Conservation (phyloP, 768 basidiomycete species). For the Suillus alpinus region DNA sequence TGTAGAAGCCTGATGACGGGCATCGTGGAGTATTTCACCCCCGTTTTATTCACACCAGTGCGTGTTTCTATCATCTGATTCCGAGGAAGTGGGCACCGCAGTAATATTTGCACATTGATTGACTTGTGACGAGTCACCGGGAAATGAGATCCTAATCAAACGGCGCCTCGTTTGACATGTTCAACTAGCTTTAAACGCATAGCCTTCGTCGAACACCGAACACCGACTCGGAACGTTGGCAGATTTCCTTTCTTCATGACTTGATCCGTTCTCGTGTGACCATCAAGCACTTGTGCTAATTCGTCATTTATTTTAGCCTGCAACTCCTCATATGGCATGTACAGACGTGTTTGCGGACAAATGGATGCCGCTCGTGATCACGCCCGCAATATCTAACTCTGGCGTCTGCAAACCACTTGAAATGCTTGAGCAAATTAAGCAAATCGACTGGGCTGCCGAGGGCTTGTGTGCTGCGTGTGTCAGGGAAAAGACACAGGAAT, state of each 20-base stretch:
- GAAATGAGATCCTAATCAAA: background rate
- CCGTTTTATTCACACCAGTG: slow-evolving; percentile 65
- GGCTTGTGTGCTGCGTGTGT: slow-evolving; percentile 62
- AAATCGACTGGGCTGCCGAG: slow-evolving; percentile 52
- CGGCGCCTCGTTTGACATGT: background rate
- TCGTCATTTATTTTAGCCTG: slow-evolving; percentile 27
- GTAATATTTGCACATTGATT: background rate
- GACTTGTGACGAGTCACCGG: background rate
- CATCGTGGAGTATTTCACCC: slow-evolving; percentile 67
- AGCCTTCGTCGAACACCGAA: background rate
- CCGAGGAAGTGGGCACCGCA: background rate
- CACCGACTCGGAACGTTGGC: background rate
- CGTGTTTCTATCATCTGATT: slow-evolving; percentile 11
- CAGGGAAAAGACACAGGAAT: slow-evolving; percentile 59
- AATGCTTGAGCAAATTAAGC: slow-evolving; percentile 59
- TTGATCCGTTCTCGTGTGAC: background rate
- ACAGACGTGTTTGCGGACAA: slow-evolving; percentile 68
- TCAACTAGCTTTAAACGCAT: background rate
- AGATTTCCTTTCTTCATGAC: background rate
- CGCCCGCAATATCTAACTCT: slow-evolving; percentile 57
- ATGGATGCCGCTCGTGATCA: slow-evolving; percentile 72
- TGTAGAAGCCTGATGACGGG: slow-evolving; percentile 50
- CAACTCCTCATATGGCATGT: slow-evolving; percentile 71
- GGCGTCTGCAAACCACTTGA: slow-evolving; percentile 73
- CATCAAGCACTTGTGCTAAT: background rate